Evolutionary conservation across 441 rosid genomes (phyloP), one percentile per base, ranked within the genome.

Genomic region (Aleurites moluccanus): DNA sequence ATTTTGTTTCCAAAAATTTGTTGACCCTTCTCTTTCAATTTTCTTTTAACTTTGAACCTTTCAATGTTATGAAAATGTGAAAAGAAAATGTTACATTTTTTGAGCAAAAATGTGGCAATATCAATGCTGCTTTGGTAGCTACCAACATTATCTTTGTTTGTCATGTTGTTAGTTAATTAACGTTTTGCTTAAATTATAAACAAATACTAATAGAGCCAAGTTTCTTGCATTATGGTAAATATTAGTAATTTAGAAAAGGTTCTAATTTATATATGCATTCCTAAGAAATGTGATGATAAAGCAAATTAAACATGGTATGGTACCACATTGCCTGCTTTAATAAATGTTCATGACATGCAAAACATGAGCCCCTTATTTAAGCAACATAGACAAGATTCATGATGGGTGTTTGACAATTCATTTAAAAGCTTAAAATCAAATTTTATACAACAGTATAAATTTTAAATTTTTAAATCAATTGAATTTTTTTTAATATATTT

Each of bases 1-100:
- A 64, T 27, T 59, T 77, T 40, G 66, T 16, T 69, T 52, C 42
- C 53, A 59, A 6, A 21, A 56, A 16, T 59, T 47, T 30, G 10
- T 75, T 66, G 63, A 50, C 28, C 28, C 16, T 55, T 49, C 67
- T 53, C 7, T 23, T 61, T 10, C 2, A 44, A 59, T 10, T 55
- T 21, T 10, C 25, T 5, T 53, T n/a, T 55, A 10, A 38, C 8
- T 55, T 52, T 52, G 76, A 23, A 38, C 23, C 23, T 64, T 52
- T 55, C 44, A 64, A 73, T 73, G 25, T 23, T 28, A 21, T 52
- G 50, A 13, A 52, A 15, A 52, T 52, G 21, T 45, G 1, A 38
- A 38, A 38, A 38, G 40, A 38, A n/a, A 18, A 33, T 28, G 38
- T 35, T 25, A 30, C 45, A 62, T n/a, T 38, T 64, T 40, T 15